Percentiles rank a stretch among this genome's conserved stretches.
These are phyloP conservation scores for Amphicarpaea edgeworthii DNA, from an alignment of 306 rosid species.

Conservation along the genomic window DNA sequence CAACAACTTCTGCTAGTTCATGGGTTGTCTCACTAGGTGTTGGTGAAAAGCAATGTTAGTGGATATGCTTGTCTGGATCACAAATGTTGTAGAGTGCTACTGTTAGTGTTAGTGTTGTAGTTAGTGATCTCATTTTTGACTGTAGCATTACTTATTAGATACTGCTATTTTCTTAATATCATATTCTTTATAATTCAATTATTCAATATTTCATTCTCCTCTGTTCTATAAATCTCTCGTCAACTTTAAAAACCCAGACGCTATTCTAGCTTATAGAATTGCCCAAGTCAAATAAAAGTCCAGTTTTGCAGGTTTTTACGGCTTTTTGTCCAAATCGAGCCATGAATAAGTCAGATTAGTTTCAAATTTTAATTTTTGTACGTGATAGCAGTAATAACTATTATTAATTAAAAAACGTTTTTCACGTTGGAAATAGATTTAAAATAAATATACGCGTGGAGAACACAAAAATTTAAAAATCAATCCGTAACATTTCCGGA, in stretches of 20 bases:
- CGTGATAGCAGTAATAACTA: not conserved
- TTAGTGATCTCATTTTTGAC: conserved; percentile 52
- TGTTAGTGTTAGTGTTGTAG: conserved; percentile 47
- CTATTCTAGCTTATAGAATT: no score
- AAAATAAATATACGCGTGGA: not conserved
- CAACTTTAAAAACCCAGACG: no score
- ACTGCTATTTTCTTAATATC: conserved; percentile 50
- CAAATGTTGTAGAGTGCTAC: conserved; percentile 43
- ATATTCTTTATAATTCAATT: conserved; percentile 49
- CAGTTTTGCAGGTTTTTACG: no score
- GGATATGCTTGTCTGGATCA: conserved; percentile 33
- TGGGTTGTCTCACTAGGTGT: conserved; percentile 32
- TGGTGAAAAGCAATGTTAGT: conserved; percentile 48
- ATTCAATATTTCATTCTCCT: conserved; percentile 9
- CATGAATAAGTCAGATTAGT: no score
- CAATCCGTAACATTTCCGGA: not conserved
- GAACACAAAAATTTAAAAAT: not conserved
- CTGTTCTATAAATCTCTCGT: not conserved
- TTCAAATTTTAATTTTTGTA: not conserved
- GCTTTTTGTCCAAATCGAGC: no score
- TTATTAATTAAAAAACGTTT: not conserved
- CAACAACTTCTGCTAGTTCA: conserved; percentile 44
- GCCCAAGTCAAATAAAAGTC: no score
- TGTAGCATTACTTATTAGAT: conserved; percentile 38
- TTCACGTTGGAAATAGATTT: not conserved